Evolutionary conservation across 129 eudicot species (phyloP), one percentile per base, ranked within the genome.

Genomic region (Deinandra increscens): DNA sequence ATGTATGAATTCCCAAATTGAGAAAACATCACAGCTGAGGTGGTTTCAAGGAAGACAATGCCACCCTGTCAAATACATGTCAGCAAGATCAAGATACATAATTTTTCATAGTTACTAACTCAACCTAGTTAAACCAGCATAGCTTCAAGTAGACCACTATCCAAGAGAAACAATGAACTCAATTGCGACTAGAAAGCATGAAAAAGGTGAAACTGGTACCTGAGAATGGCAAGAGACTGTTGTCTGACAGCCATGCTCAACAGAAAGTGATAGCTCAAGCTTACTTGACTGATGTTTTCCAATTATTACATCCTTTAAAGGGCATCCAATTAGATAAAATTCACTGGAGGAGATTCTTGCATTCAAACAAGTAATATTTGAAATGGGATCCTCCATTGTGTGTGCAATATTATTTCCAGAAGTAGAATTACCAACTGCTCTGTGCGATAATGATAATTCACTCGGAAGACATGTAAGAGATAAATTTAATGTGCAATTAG

Each of bases 61-160:
- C 97, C 99, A 82, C 96, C 97, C 99, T 94, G 85, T 38, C 74
- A 68, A 45, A 45, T 17, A 65, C 49, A 56, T 75, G 75, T 72
- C 78, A 77, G 38, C 65, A 66, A 38, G 64, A 76, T 65, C 68
- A 79, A 67, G 44, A 66, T 72, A 48, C 44, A 45, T 44, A 31
- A 31, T 60, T 60, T 59, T 59, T 14, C 9, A 46, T 33, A 70
- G 59, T 68, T 68, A 58, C 59, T 41, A 44, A 63, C 59, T 62
- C 37, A 48, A 36, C 68, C 63, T n/a, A 39, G 38, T 19, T 15
- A 41, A 42, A 43, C 10, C 55, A 29, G 43, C 23, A 60, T 29
- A 44, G 29, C 19, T 55, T 22, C 53, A 69, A 20, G 56, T 70
- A 70, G 62, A 70, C 59, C 54, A 19, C 34, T 58, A 54, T 38